Evolutionary conservation across 495 filamentous ascomycete species (phyloP).

Genomic region (Cercophora newfieldiana): DNA sequence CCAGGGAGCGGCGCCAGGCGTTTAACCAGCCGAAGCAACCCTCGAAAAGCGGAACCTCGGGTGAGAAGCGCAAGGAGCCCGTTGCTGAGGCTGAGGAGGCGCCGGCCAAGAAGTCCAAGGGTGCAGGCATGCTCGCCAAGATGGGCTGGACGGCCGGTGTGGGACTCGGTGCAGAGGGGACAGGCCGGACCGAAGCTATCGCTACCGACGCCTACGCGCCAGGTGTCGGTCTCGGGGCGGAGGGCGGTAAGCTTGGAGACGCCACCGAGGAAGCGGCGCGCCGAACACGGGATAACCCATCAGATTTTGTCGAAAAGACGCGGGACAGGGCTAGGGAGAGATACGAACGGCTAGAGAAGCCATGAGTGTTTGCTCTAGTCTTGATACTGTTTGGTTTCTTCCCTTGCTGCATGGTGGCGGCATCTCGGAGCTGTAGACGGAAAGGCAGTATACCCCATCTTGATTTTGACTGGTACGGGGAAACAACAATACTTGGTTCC

Average conservation of each 20-base stretch:
- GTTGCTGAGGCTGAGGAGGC: conserved; percentile 21
- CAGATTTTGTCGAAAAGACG: conserved; percentile 75
- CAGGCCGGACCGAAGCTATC: conserved; percentile 75
- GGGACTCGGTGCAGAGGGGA: conserved; percentile 78
- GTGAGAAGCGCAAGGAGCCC: conserved; percentile 34
- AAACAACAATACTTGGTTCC: background rate
- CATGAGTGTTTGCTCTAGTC: background rate
- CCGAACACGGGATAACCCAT: conserved; percentile 67
- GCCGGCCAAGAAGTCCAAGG: conserved; percentile 64
- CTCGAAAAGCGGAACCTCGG: background rate
- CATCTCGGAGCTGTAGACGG: background rate
- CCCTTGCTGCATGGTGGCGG: background rate
- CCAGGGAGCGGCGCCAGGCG: conserved; percentile 74
- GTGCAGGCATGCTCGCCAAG: conserved; percentile 79
- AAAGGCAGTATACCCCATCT: conserved; percentile 3
- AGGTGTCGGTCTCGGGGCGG: conserved; percentile 83
- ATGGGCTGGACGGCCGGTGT: conserved; percentile 86
- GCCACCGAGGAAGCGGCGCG: conserved; percentile 76
- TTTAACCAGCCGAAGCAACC: conserved; percentile 65
- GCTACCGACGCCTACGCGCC: conserved; percentile 75
- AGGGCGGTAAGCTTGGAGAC: conserved; percentile 81
- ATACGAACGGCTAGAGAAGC: conserved; percentile 59
- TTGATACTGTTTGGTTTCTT: background rate
- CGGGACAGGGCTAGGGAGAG: conserved; percentile 78
- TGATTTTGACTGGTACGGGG: background rate